A percentile compares a stretch with the other conserved stretches of the same genome.
Evolutionary conservation across 306 rosid genomes (phyloP).

Genomic region (Prunus persica): DNA sequence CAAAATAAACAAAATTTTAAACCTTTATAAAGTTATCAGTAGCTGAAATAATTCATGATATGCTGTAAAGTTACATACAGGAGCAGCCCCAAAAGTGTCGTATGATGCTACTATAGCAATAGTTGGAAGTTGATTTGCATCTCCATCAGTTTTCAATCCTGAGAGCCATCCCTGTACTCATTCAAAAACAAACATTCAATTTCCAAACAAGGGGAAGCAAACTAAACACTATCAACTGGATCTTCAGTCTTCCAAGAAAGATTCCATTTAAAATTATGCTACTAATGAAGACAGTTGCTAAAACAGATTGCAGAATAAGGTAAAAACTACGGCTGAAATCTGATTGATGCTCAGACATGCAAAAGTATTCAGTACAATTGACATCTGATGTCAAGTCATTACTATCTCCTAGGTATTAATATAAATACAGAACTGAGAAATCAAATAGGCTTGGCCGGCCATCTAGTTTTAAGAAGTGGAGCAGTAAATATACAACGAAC

Average conservation of each 20-base stretch:
- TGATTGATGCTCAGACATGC: not conserved
- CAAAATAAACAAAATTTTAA: slow-evolving; percentile 24
- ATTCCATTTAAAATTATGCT: not conserved
- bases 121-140: slow-evolving; percentile 88
- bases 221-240: not conserved
- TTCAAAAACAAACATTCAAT: slow-evolving; percentile 1
- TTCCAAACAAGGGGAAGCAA: not conserved
- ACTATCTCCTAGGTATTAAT: not conserved
- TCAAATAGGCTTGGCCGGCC: not conserved
- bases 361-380: not conserved
- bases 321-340: not conserved
- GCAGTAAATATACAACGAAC: not conserved
- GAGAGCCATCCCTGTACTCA: slow-evolving; percentile 94
- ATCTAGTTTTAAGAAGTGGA: not conserved
- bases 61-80: slow-evolving; percentile 55
- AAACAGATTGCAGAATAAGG: not conserved
- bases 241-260: not conserved
- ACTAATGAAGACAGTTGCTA: not conserved
- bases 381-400: not conserved
- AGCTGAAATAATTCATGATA: slow-evolving; percentile 18
- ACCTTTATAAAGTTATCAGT: slow-evolving; percentile 24
- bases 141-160: slow-evolving; percentile 83
- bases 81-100: slow-evolving; percentile 97
- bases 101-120: slow-evolving; percentile 98
- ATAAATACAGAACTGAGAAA: not conserved